Evolutionary conservation across 2,329 filamentous ascomycete species (phyloP).

Genomic region (Didymellaceae sp.): DNA sequence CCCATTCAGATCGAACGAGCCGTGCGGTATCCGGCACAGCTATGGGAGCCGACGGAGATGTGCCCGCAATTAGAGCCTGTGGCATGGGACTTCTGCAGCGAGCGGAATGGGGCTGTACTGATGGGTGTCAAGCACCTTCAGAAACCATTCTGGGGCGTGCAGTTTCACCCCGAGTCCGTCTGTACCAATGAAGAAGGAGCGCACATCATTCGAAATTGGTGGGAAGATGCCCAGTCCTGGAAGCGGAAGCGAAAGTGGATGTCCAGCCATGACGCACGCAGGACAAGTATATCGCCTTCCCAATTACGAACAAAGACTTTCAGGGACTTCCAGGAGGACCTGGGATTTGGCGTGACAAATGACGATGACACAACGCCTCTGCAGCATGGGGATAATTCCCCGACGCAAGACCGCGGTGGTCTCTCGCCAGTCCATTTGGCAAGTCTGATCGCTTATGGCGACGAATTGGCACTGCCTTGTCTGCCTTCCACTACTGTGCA

Average conservation of each 20-base stretch:
- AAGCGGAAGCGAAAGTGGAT: constrained; percentile 55
- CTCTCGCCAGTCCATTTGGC: constrained; percentile 33
- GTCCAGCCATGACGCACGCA: constrained; percentile 18
- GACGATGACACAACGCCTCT: constrained; percentile 13
- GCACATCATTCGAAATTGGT: constrained; percentile 76
- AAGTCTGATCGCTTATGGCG: constrained; percentile 36
- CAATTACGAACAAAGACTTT: constrained; percentile 28
- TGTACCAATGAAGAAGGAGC: constrained; percentile 76
- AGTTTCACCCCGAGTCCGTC: constrained; percentile 89
- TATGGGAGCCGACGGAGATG: constrained; percentile 49
- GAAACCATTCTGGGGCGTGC: constrained; percentile 83
- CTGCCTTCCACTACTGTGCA: constrained; percentile 41
- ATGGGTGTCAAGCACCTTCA: constrained; percentile 75
- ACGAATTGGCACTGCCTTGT: constrained; percentile 28
- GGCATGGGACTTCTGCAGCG: constrained; percentile 57
- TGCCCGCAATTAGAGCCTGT: constrained; percentile 52
- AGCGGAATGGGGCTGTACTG: constrained; percentile 64
- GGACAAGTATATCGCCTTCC: constrained; percentile 13
- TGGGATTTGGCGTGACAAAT: constrained; percentile 17
- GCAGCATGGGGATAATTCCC: constrained; percentile 6
- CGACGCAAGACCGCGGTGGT: constrained; percentile 18
- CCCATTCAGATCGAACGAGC: constrained; percentile 33
- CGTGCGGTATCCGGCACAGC: constrained; percentile 47
- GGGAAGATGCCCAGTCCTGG: constrained; percentile 68
- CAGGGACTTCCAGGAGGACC: constrained; percentile 26